These are phyloP conservation scores for Amyloporia xantha DNA, from an alignment of 768 basidiomycete species.

Conservation along the genomic window DNA sequence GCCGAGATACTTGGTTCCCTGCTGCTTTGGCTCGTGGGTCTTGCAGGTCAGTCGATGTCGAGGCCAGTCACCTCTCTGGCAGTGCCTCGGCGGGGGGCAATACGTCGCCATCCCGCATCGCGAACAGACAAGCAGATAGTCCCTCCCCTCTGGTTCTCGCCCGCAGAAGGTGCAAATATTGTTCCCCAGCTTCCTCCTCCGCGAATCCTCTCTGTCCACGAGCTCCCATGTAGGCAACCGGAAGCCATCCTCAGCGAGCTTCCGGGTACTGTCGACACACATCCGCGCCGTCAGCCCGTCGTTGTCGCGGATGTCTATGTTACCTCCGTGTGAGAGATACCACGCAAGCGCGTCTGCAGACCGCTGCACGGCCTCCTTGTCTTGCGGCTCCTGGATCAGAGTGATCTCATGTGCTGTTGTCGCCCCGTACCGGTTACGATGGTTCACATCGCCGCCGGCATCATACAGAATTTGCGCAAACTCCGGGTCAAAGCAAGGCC, in stretches of 20 bases:
- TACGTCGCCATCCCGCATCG: too few relatives aligned
- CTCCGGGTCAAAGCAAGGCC: conserved; percentile 34
- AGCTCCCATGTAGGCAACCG: conserved; percentile 11
- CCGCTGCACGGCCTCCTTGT: conserved; percentile 18
- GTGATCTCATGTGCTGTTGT: conserved; percentile 35
- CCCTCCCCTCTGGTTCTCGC: too few relatives aligned
- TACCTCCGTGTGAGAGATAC: conserved; percentile 39
- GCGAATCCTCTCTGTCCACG: conserved; percentile 27
- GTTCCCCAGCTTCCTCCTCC: conserved; percentile 22
- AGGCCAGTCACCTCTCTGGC: too few relatives aligned
- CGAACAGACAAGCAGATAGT: too few relatives aligned
- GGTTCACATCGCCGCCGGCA: conserved; percentile 36
- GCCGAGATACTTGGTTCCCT: too few relatives aligned
- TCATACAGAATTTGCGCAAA: conserved; percentile 36
- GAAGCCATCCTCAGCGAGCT: neutral
- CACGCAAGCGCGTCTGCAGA: conserved; percentile 28
- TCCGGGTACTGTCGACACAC: neutral
- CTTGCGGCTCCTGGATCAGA: conserved; percentile 23
- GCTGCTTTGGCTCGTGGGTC: too few relatives aligned
- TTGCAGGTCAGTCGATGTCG: too few relatives aligned
- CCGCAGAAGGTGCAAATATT: too few relatives aligned
- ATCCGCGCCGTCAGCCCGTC: conserved; percentile 29
- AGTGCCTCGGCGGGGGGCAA: too few relatives aligned
- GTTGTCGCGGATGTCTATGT: conserved; percentile 26
- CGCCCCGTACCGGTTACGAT: conserved; percentile 34